Evolutionary conservation across 768 basidiomycete species (phyloP), one percentile per base, ranked within the genome.

Genomic region (Fomitopsis pulvina): DNA sequence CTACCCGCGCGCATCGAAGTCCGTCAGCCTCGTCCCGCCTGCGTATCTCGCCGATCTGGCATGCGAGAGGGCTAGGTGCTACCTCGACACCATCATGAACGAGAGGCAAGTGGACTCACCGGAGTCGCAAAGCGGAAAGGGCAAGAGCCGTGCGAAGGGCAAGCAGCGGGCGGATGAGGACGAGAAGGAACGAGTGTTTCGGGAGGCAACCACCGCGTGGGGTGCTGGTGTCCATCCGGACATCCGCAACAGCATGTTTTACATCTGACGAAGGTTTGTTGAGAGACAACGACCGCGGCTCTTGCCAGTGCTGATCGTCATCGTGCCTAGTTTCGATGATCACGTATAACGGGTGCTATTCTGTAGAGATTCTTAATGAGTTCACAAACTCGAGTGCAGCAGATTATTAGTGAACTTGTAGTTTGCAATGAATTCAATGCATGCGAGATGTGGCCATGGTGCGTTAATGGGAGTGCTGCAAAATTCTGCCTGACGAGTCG

Each of bases 1-100:
- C 14, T 92, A 87, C 55, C 87, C 84, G 0, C 76, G 89, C 3
- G 87, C 88, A 0, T 92, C 87, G 2, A 83, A 85, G 56, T 83
- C 87, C 0, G 89, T 92, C 30, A 87, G 85, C 60, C 68, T 90
- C 22, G 73, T 89, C 10, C 86, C 87, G 0, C 76, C 87, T 0
- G 87, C 86, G 0, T 86, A 87, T 57, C 87, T 87, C 55, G 83
- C 86, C 8, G 86, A 90, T 63, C 65, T 89, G 46, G 88, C 86
- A 0, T 88, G 87, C 60, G 86, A 91, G 63, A 71, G 88, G 9
- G 88, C 83, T 0, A 67, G 87, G 28, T 84, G 73, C 59, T 91
- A 87, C 58, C 53, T 89, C 40, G 85, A 87, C 52, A 80, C 83
- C 0, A 81, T 87, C 45, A 64, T 90, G 62, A 75, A 67, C 48